Evolutionary conservation across 2,329 filamentous ascomycete genomes (phyloP).

Genomic region (Trichoderma oligosporum): DNA sequence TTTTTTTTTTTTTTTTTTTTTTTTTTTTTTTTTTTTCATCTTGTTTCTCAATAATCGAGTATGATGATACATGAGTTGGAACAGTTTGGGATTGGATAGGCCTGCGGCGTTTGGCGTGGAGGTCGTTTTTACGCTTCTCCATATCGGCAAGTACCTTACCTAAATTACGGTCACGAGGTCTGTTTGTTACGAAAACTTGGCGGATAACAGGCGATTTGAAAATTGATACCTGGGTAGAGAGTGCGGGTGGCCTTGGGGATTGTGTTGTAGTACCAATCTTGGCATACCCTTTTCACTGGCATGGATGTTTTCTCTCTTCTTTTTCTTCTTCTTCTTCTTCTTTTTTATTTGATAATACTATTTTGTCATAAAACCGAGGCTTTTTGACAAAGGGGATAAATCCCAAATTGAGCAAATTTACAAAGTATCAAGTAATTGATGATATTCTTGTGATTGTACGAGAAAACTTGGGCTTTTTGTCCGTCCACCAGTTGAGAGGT

Average conservation of each 20-base stretch:
- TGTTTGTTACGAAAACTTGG: slow-evolving; percentile 17
- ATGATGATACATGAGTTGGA: slow-evolving; percentile 16
- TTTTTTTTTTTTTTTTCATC: neutral
- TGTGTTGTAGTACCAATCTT: slow-evolving; percentile 7
- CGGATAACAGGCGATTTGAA: slow-evolving; percentile 12
- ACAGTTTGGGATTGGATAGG: slow-evolving; percentile 20
- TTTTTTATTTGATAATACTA: neutral
- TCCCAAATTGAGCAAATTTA: no score
- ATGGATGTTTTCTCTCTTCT: neutral
- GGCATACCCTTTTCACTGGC: slow-evolving; percentile 10
- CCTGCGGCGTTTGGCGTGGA: slow-evolving; percentile 21
- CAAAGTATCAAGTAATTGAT: neutral
- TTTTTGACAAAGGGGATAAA: neutral
- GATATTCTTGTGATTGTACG: no score
- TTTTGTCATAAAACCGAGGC: neutral
- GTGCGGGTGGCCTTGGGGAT: slow-evolving; percentile 4
- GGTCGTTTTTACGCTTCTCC: slow-evolving; percentile 16
- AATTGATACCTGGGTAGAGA: slow-evolving; percentile 18
- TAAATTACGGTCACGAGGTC: slow-evolving; percentile 12
- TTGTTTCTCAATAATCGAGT: slow-evolving; percentile 16
- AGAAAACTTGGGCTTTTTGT: no score
- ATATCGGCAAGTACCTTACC: slow-evolving; percentile 19
- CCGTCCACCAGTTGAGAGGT: no score
- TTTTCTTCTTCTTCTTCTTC: neutral
- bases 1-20: slow-evolving; percentile 6